Evolutionary conservation across 2,329 filamentous ascomycete species (phyloP).

Genomic region (Neurospora sp.): DNA sequence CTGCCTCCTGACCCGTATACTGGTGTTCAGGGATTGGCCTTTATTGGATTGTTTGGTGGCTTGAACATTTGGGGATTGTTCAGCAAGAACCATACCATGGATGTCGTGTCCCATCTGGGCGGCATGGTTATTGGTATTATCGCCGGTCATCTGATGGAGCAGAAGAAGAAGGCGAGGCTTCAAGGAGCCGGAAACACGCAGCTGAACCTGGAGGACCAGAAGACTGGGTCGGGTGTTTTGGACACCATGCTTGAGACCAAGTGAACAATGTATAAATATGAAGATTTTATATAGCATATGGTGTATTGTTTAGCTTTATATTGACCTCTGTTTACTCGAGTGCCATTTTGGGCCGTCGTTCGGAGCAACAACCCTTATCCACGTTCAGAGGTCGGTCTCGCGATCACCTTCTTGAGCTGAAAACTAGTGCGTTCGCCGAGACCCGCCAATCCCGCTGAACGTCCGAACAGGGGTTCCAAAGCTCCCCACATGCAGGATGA

Average conservation of each 20-base stretch:
- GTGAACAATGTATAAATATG: neutral
- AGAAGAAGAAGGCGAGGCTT: slow-evolving; percentile 17
- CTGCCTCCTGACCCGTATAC: slow-evolving; percentile 42
- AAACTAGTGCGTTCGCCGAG: neutral
- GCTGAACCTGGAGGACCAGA: neutral
- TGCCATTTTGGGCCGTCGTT: neutral
- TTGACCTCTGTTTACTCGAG: neutral
- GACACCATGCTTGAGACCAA: neutral
- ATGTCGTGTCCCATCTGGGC: slow-evolving; percentile 42
- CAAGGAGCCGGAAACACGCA: neutral
- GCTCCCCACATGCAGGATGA: neutral
- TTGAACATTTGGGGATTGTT: slow-evolving; percentile 39
- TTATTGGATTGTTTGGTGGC: slow-evolving; percentile 40
- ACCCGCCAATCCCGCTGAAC: neutral
- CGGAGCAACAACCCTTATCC: neutral
- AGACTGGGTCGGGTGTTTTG: neutral
- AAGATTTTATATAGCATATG: neutral
- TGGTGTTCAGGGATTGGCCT: slow-evolving; percentile 43
- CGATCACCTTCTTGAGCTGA: neutral
- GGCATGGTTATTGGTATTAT: slow-evolving; percentile 39
- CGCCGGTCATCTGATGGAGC: slow-evolving; percentile 28
- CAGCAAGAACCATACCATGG: slow-evolving; percentile 33
- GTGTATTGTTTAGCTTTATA: neutral
- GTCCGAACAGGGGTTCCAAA: neutral
- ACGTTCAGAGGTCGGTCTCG: neutral